Conservation (phyloP, 352 stramenopile genomes). For the Globisporangium irregulare region DNA sequence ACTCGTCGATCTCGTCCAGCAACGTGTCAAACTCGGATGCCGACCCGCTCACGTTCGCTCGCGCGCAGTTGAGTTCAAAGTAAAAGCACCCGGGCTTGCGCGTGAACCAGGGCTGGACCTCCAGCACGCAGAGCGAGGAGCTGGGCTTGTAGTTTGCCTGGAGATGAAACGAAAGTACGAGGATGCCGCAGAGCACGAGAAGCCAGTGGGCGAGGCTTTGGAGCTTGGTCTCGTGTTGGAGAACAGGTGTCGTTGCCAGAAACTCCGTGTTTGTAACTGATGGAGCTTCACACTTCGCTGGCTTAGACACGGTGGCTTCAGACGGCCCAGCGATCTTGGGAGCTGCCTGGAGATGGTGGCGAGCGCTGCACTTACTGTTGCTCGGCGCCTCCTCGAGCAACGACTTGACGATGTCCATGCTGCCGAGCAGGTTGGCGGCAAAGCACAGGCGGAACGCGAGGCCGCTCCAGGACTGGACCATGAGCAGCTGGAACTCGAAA, state of each 20-base stretch:
- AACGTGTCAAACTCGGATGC: constrained; percentile 15
- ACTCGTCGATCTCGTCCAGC: constrained; percentile 22
- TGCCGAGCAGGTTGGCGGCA: constrained; percentile 28
- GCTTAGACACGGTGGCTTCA: not conserved
- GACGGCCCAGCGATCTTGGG: not conserved
- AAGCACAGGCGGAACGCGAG: constrained; percentile 34
- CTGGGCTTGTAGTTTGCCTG: constrained; percentile 4
- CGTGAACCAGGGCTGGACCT: constrained; percentile 30
- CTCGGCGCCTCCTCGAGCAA: constrained; percentile 14
- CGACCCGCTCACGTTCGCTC: constrained; percentile 10
- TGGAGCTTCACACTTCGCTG: not conserved
- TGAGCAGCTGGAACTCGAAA: constrained; percentile 18
- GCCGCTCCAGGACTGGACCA: constrained; percentile 36
- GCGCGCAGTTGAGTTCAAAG: constrained; percentile 25
- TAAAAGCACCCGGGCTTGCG: constrained; percentile 26
- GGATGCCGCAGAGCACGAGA: constrained; percentile 17
- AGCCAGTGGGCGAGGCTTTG: constrained; percentile 2
- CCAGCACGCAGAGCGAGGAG: constrained; percentile 23
- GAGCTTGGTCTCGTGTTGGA: not conserved
- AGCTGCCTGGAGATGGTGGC: not conserved
- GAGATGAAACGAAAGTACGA: constrained; percentile 22
- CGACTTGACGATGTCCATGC: constrained; percentile 34
- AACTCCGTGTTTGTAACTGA: not conserved
- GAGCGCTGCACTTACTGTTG: not conserved
- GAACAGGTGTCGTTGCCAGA: not conserved